These are phyloP conservation scores for Rugonectria rugulosa DNA, from an alignment of 2,329 filamentous ascomycete species.

Conservation along the genomic window DNA sequence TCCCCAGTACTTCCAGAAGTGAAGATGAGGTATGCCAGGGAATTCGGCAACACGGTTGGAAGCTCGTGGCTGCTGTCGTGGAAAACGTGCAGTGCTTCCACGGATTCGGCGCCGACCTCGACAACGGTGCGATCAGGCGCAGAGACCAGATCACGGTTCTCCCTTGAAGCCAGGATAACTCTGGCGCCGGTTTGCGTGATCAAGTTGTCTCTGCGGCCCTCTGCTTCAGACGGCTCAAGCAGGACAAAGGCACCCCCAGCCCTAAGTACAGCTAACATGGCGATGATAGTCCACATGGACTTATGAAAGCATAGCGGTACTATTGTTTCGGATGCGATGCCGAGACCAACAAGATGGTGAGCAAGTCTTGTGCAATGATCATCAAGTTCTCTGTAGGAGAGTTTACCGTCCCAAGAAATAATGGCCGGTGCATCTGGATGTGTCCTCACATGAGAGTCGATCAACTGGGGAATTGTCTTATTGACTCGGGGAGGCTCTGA, in stretches of 20 bases:
- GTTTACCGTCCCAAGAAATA: background rate
- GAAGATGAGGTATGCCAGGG: slow-evolving; percentile 25
- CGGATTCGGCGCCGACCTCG: background rate
- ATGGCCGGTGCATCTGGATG: background rate
- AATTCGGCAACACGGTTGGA: background rate
- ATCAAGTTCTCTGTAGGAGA: background rate
- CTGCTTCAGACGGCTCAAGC: background rate
- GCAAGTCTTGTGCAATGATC: background rate
- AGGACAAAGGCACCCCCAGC: background rate
- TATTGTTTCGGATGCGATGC: background rate
- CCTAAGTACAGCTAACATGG: background rate
- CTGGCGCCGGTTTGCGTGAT: background rate
- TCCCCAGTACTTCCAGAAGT: slow-evolving; percentile 36
- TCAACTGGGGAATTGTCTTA: background rate
- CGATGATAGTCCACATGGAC: slow-evolving; percentile 20
- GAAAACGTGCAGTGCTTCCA: slow-evolving; percentile 26
- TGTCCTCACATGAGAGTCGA: background rate
- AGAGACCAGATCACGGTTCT: background rate
- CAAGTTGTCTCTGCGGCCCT: background rate
- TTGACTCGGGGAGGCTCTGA: background rate
- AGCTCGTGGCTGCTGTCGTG: background rate
- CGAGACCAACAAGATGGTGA: slow-evolving; percentile 10
- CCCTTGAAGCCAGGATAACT: background rate
- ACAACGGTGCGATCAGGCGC: background rate
- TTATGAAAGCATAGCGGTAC: slow-evolving; percentile 20